Conservation (phyloP, 257 asterid species). For the Paulownia fortunei region DNA sequence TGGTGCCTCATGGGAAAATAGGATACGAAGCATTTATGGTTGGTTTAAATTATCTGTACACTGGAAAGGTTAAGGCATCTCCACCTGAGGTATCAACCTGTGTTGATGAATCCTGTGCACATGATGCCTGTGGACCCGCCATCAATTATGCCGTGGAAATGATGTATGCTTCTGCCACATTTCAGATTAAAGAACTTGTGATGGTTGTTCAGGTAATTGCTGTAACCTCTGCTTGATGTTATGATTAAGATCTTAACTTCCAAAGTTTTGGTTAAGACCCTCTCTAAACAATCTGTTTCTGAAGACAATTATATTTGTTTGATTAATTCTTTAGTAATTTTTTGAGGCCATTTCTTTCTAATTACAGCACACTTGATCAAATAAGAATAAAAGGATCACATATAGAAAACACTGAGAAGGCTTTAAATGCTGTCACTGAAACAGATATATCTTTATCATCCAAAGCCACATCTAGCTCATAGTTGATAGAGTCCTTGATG, state of each 20-base stretch:
- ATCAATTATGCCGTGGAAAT: slow-evolving; percentile 62
- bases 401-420: not conserved
- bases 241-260: no score
- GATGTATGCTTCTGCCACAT: slow-evolving; percentile 68
- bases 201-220: slow-evolving; percentile 54
- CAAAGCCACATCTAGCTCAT: no score
- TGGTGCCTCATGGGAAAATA: slow-evolving; percentile 59
- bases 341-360: not conserved
- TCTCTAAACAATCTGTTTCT: not conserved
- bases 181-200: slow-evolving; percentile 70
- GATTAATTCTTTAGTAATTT: not conserved
- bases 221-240: not conserved
- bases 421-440: not conserved
- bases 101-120: slow-evolving; percentile 67
- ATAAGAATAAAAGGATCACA: not conserved
- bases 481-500: no score
- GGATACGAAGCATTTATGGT: slow-evolving; percentile 63
- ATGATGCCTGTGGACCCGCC: slow-evolving; percentile 76
- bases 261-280: no score
- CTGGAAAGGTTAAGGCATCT: slow-evolving; percentile 60
- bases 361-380: not conserved
- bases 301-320: not conserved
- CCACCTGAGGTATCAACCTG: slow-evolving; percentile 72
- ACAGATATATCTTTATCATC: not conserved
- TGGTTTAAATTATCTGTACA: slow-evolving; percentile 53